Evolutionary conservation across 176 grass and related monocot genomes (phyloP).

Genomic region (Cenchrus fungigraminus): DNA sequence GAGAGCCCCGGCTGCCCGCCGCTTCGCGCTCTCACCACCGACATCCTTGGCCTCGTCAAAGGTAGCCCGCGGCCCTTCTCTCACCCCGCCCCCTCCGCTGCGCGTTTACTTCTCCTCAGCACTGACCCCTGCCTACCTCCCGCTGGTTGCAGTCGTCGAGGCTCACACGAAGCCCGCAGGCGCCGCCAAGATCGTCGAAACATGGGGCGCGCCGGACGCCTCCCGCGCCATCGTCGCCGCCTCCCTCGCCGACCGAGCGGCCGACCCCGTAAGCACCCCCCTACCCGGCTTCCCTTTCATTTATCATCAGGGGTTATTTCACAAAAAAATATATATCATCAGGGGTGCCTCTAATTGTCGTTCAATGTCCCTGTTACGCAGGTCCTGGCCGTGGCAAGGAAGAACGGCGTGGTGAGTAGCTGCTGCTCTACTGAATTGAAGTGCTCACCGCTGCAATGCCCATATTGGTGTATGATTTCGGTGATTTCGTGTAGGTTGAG

Average conservation of each 20-base stretch:
- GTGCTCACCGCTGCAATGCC: not conserved
- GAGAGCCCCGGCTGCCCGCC: conserved; percentile 87
- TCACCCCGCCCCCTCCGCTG: not conserved
- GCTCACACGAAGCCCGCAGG: conserved; percentile 56
- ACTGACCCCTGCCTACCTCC: not conserved
- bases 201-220: conserved; percentile 82
- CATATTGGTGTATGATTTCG: conserved; percentile 13
- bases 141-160: conserved; percentile 61
- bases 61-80: conserved; percentile 37
- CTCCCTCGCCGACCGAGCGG: conserved; percentile 60
- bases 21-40: conserved; percentile 69
- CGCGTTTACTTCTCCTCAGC: not conserved
- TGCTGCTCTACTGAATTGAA: not conserved
- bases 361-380: conserved; percentile 37
- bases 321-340: not conserved
- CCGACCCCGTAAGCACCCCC: conserved; percentile 57
- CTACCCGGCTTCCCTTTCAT: not conserved
- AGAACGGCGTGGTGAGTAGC: conserved; percentile 76
- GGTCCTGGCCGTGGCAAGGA: conserved; percentile 83
- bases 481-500: conserved; percentile 69
- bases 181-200: conserved; percentile 76
- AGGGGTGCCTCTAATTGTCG: not conserved
- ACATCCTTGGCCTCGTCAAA: conserved; percentile 91
- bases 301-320: not conserved
- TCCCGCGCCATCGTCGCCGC: conserved; percentile 58